A percentile compares a stretch with the other conserved stretches of the same genome.
These are phyloP conservation scores for Papiliotrema nemorosa DNA, from an alignment of 1,284 basidiomycete genomes.

Conservation along the genomic window DNA sequence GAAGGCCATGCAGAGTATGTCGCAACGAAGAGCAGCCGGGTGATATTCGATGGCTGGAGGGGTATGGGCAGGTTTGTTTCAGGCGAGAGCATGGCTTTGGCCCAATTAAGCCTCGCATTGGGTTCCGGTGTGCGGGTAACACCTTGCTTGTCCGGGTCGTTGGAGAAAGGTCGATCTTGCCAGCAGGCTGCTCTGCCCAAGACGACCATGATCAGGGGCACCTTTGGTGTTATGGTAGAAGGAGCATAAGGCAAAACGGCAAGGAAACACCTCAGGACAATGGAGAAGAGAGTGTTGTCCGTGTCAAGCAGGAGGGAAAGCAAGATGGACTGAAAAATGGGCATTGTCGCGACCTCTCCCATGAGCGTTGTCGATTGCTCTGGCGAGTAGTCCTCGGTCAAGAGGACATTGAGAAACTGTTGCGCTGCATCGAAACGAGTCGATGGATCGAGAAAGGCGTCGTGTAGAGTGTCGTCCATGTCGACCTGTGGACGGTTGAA, in stretches of 20 bases:
- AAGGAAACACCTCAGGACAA: constrained; percentile 30
- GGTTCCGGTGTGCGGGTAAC: constrained; percentile 32
- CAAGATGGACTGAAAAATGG: constrained; percentile 23
- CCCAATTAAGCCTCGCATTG: constrained; percentile 18
- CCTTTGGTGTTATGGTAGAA: constrained; percentile 20
- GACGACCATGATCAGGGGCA: constrained; percentile 38
- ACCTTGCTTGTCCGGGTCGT: constrained; percentile 17
- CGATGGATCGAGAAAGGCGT: background rate
- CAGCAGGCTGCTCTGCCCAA: constrained; percentile 39
- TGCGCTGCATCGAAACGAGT: constrained; percentile 20
- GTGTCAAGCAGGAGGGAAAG: constrained; percentile 37
- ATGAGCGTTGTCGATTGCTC: constrained; percentile 25
- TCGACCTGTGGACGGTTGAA: background rate
- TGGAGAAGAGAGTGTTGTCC: constrained; percentile 37
- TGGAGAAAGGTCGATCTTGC: constrained; percentile 42
- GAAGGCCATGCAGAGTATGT: constrained; percentile 45
- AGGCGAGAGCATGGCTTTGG: constrained; percentile 14
- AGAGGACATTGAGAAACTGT: constrained; percentile 26
- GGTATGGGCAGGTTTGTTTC: constrained; percentile 10
- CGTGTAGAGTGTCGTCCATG: background rate
- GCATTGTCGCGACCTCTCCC: constrained; percentile 20
- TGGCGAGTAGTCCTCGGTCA: constrained; percentile 24
- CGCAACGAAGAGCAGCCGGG: constrained; percentile 30
- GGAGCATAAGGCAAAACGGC: constrained; percentile 38
- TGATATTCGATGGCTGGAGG: constrained; percentile 24